These are phyloP conservation scores for Sedum album DNA, from an alignment of 164 flowering plant species.

Conservation along the genomic window DNA sequence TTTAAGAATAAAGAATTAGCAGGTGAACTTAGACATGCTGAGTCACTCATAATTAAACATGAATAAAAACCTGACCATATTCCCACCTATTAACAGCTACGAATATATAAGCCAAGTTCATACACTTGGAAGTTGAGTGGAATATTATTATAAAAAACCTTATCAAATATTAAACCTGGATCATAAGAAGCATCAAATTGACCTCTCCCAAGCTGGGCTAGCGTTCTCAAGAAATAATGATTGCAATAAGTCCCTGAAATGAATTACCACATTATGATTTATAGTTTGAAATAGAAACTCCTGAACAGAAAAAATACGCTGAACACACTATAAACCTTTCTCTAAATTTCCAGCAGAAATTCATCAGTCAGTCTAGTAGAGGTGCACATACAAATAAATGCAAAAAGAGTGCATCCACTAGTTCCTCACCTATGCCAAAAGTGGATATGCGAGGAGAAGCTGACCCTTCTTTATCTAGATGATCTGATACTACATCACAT, in stretches of 20 bases:
- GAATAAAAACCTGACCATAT: not conserved
- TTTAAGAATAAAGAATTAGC: too few species aligned
- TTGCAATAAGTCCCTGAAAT: conserved; percentile 69
- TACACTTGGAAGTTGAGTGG: not conserved
- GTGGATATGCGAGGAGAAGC: conserved; percentile 56
- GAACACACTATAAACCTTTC: not conserved
- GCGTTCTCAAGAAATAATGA: conserved; percentile 78
- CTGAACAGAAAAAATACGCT: not conserved
- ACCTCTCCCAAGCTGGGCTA: conserved; percentile 64
- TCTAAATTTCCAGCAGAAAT: not conserved
- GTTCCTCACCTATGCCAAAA: conserved; percentile 65
- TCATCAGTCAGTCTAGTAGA: not conserved
- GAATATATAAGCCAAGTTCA: not conserved
- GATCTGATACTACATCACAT: conserved; percentile 44
- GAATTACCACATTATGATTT: not conserved
- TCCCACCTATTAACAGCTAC: not conserved
- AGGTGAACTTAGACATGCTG: not conserved
- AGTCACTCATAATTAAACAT: not conserved
- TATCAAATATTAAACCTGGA: conserved; percentile 32
- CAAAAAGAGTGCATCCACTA: not conserved
- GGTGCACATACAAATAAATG: not conserved
- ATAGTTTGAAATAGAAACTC: not conserved
- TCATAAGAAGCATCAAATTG: conserved; percentile 57
- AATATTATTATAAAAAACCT: not conserved
- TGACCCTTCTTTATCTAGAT: conserved; percentile 21